phyloP scores from a whole-genome alignment of 1,284 basidiomycete species.

The Leucocoprinus gongylophorus region DNA sequence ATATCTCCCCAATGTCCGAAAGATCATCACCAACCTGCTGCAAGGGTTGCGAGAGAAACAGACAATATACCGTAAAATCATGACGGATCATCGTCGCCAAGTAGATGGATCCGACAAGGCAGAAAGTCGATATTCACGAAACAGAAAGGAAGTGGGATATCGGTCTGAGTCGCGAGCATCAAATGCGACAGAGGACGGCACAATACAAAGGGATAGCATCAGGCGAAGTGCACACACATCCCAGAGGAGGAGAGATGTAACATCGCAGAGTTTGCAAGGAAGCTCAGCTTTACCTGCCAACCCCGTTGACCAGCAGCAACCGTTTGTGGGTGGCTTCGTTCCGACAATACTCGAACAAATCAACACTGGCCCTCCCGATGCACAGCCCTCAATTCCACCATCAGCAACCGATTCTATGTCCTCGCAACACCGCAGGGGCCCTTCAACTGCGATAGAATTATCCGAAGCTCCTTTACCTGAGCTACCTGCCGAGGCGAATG shows the following conservation, averaged over 20 bases:
- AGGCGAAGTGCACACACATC: conserved; percentile 29
- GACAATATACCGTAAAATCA: conserved; percentile 64
- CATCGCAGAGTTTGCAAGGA: conserved; percentile 24
- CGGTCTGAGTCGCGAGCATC: conserved; percentile 37
- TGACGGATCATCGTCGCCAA: conserved; percentile 50
- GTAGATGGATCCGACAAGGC: conserved; percentile 43
- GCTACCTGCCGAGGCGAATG: conserved; percentile 10
- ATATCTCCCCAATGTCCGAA: conserved; percentile 87
- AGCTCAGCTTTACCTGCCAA: conserved; percentile 19
- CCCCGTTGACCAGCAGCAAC: conserved; percentile 26
- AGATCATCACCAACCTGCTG: conserved; percentile 89
- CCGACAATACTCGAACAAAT: conserved; percentile 25
- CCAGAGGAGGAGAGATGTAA: conserved; percentile 24
- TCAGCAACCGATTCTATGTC: not conserved
- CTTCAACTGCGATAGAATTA: conserved; percentile 3
- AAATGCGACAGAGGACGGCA: conserved; percentile 23
- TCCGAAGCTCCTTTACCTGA: conserved; percentile 14
- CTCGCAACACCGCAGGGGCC: conserved; percentile 16
- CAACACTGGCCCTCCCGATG: conserved; percentile 11
- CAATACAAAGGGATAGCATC: conserved; percentile 17
- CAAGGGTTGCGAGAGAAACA: conserved; percentile 93
- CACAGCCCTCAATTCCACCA: conserved; percentile 11
- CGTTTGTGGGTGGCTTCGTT: conserved; percentile 49
- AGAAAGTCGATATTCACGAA: conserved; percentile 47
- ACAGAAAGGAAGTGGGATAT: conserved; percentile 38